phyloP scores from a whole-genome alignment of 2,329 filamentous ascomycete species.

The Trichoderma hamatum region DNA sequence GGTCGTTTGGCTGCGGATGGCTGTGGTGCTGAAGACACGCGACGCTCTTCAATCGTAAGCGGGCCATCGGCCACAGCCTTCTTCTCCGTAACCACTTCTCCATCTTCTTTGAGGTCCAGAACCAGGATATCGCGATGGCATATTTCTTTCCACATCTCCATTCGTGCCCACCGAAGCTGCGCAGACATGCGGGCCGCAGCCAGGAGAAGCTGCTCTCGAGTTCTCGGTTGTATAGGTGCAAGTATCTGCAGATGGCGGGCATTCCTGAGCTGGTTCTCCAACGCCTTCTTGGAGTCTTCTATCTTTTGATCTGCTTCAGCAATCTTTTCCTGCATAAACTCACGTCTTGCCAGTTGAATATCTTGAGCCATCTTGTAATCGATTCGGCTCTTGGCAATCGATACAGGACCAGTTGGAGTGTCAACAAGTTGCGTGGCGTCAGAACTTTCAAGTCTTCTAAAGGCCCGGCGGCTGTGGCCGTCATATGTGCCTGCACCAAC shows the following conservation, averaged over 20 bases:
- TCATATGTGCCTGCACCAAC: slow-evolving; percentile 85
- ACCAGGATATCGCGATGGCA: slow-evolving; percentile 88
- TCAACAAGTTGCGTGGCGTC: slow-evolving; percentile 63
- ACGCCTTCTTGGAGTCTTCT: slow-evolving; percentile 69
- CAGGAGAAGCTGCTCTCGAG: slow-evolving; percentile 81
- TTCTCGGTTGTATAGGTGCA: slow-evolving; percentile 88
- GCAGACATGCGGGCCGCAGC: slow-evolving; percentile 83
- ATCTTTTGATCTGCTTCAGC: slow-evolving; percentile 80
- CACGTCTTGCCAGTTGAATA: slow-evolving; percentile 77
- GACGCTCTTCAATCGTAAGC: slow-evolving; percentile 27
- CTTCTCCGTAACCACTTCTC: slow-evolving; percentile 30
- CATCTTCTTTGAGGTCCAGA: slow-evolving; percentile 82
- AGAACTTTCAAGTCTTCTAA: slow-evolving; percentile 70
- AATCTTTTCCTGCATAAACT: slow-evolving; percentile 84
- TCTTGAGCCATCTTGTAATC: slow-evolving; percentile 84
- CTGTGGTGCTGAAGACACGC: slow-evolving; percentile 31
- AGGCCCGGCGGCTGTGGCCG: slow-evolving; percentile 72
- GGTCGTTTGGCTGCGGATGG: slow-evolving; percentile 30
- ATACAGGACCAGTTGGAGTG: slow-evolving; percentile 73
- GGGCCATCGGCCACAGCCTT: slow-evolving; percentile 33
- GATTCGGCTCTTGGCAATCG: slow-evolving; percentile 71
- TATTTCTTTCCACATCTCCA: slow-evolving; percentile 89
- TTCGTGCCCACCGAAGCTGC: slow-evolving; percentile 89
- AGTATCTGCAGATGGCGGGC: slow-evolving; percentile 87
- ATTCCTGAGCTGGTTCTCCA: slow-evolving; percentile 84